phyloP scores from a whole-genome alignment of 2,329 filamentous ascomycete species.

The Scolecobasidium constrictum region DNA sequence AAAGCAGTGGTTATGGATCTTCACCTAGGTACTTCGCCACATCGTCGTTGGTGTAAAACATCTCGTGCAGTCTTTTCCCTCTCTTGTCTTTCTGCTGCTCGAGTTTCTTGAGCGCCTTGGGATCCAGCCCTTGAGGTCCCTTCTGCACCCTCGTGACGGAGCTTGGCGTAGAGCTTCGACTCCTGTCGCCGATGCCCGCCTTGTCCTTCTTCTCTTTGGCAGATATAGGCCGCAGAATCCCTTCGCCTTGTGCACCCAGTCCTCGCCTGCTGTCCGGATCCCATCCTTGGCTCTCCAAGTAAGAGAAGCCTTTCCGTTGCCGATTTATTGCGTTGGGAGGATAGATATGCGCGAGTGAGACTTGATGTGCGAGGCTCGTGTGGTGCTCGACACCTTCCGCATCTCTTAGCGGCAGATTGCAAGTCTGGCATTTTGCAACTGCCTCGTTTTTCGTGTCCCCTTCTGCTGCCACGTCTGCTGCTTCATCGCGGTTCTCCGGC shows the following conservation, averaged over 20 bases:
- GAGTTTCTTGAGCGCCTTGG: conserved; percentile 53
- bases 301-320: conserved; percentile 55
- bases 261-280: conserved; percentile 63
- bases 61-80: conserved; percentile 51
- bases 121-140: not conserved
- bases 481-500: not conserved
- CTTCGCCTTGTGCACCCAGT: conserved; percentile 56
- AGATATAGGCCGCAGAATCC: conserved; percentile 67
- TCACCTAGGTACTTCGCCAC: conserved; percentile 60
- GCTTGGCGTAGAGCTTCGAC: not conserved
- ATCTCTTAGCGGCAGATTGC: conserved; percentile 20
- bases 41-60: conserved; percentile 68
- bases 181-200: conserved; percentile 48
- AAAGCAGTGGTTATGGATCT: no score
- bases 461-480: not conserved
- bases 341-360: conserved; percentile 56
- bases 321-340: conserved; percentile 64
- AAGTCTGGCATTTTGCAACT: conserved; percentile 19
- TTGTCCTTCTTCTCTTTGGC: conserved; percentile 61
- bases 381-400: conserved; percentile 36
- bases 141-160: not conserved
- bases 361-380: conserved; percentile 58
- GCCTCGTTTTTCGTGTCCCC: not conserved
- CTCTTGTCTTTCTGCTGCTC: conserved; percentile 52
- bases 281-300: conserved; percentile 59